Conservation (phyloP, 768 basidiomycete species). For the Tylopilus sp. region DNA sequence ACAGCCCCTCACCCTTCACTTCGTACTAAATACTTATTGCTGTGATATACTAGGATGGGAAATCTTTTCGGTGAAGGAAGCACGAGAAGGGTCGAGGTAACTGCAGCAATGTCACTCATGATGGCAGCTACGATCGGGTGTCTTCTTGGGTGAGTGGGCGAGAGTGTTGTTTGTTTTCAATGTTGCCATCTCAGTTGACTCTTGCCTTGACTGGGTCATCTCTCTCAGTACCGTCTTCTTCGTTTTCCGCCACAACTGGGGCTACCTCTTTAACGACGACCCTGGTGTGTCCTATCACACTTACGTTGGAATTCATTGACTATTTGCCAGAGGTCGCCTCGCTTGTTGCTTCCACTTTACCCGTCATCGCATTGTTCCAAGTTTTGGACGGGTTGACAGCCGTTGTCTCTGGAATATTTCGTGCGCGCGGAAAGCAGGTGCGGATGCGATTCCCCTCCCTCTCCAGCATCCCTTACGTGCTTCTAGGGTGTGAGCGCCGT, state of each 20-base stretch:
- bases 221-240: conserved; percentile 49
- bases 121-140: conserved; percentile 61
- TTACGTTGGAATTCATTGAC: background rate
- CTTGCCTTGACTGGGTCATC: background rate
- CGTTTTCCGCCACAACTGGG: conserved; percentile 66
- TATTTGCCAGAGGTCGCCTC: conserved; percentile 46
- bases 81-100: conserved; percentile 65
- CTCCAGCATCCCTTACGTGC: background rate
- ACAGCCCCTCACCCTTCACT: too few relatives aligned
- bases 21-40: too few relatives aligned
- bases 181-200: background rate
- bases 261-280: conserved; percentile 70
- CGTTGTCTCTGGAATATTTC: conserved; percentile 72
- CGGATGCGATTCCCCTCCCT: background rate
- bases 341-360: too few relatives aligned
- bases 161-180: too few relatives aligned
- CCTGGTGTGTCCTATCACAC: conserved; percentile 37
- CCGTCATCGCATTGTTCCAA: conserved; percentile 72
- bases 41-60: conserved; percentile 55
- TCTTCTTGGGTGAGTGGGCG: conserved; percentile 61
- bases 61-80: conserved; percentile 85
- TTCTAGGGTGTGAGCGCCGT: conserved; percentile 66
- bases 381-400: conserved; percentile 77
- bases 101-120: conserved; percentile 60
- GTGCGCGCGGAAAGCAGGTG: conserved; percentile 78